Base-by-base conservation (phyloP, 345 rosid species). In the Citrus australasica region DNA sequence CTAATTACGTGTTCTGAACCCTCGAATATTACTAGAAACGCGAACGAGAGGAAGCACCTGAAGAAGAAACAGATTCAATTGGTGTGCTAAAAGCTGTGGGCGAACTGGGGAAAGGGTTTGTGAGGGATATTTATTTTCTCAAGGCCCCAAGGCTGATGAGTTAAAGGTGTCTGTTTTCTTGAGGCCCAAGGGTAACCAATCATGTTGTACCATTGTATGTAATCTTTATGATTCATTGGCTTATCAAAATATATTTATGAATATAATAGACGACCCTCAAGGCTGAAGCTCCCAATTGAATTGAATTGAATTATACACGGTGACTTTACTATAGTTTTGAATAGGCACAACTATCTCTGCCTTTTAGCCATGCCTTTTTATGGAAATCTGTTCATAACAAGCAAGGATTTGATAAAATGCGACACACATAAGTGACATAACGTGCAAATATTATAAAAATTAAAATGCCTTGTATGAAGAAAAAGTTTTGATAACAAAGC, bases 91-190 rank as follows among this genome's bases (percentile, higher is more conserved):
- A 86, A 79, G 80, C 83, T 16, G 84, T 88, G 3, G 93, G 97
- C 42, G 91, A 94, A 82, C 77, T 85, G 66, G 99, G 99, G 79
- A 90, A 90, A 88, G 98, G 99, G 63, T 84, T 96, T 33, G 95
- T 92, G 76, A 86, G 89, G 71, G 89, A 92, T 74, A 82, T 92
- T 48, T 82, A 91, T 78, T 75, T 88, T 79, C 86, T 96, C 60
- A 91, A 92, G 87, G 80, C 92, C 67, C 95, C 93, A 10, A 76
- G 66, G 79, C 11, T 67, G 40, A 55, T 30, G n/a, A 76, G 19
- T 66, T 76, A 55, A 55, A 46, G 10, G 25, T n/a, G 19, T 28
- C 6, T 27, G 9, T 51, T 76, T 76, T 22, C 35, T 53, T 6
- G 7, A 25, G 30, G 11, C 51, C 21, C 8, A 6, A 9, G 17